Base-by-base conservation (phyloP, 2,329 filamentous ascomycete genomes). In the Magnaporthiopsis rhizophila region DNA sequence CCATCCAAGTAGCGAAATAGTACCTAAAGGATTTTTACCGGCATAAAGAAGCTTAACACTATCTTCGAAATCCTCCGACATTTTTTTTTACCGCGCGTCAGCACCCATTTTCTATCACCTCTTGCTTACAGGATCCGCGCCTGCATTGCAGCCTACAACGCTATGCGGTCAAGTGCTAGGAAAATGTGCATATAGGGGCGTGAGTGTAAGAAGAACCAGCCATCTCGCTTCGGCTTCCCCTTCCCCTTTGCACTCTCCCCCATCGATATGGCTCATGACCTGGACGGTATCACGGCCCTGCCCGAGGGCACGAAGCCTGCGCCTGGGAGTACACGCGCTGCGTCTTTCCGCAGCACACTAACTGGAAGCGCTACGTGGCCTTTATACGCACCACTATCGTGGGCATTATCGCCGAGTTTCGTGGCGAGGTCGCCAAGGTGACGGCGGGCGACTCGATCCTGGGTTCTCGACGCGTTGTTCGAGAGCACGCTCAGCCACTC, bases 281-380 rank as follows among this genome's bases (percentile, higher is more conserved):
- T 65, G 30, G 50, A 67, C 3, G 59, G 36, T 13, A 3, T 61
- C 15, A 59, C 64, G 2, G 50, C n/a, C 3, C 58, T 68, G 13
- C 58, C 62, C 0, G 58, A 68, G 28, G 24, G 58, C 15, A 32
- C 66, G 50, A 66, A 68, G 28, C 68, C 11, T 68, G 65, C 13
- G 69, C 69, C 0, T 72, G 68, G 67, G 69, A 72, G 64, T 72
- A 72, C 57, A 65, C 68, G 2, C 61, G 69, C 24, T 68, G 66
- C 57, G 68, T 71, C 1, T 71, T 72, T n/a, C 70, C 71, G 0
- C 58, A 67, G 5, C 71, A 66, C 62, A 69, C 69, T 36, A 71
- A 72, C 64, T 69, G 66, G 65, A 34, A 61, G 2, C 68, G 69
- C 15, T 71, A 71, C 58, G 32, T 71, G 13, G 68, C 67, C 50